Percentiles rank a stretch among this genome's conserved stretches.
Evolutionary conservation across 805 yeast genomes (phyloP).

Genomic region (Allodekkera sacchari): DNA sequence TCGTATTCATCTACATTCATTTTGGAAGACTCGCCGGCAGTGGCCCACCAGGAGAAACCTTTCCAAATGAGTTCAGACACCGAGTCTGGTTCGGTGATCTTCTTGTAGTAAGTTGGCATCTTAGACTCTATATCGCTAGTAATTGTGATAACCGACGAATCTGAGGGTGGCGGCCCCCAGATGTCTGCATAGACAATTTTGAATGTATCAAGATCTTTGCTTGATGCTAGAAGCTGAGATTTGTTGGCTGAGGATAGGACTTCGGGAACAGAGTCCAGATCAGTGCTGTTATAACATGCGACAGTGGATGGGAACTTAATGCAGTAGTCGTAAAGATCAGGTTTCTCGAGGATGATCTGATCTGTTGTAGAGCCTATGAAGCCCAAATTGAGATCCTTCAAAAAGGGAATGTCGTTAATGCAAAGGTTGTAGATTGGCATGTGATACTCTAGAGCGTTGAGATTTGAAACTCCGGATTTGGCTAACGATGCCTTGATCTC

Average conservation of each 20-base stretch:
- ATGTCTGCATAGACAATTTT: constrained; percentile 19
- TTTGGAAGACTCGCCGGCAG: constrained; percentile 59
- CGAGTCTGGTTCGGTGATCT: constrained; percentile 36
- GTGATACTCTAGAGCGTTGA: constrained; percentile 22
- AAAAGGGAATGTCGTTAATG: constrained; percentile 43
- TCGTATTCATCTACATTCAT: constrained; percentile 30
- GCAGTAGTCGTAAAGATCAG: constrained; percentile 39
- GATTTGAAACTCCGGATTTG: constrained; percentile 16
- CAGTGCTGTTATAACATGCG: too few species aligned
- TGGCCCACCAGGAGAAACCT: constrained; percentile 82
- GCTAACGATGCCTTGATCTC: constrained; percentile 30
- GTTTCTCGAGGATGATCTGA: constrained; percentile 50
- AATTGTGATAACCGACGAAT: neutral
- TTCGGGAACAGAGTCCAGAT: constrained; percentile 10
- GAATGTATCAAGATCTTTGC: constrained; percentile 30
- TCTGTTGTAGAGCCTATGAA: constrained; percentile 62
- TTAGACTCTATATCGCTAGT: neutral
- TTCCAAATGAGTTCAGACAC: constrained; percentile 56
- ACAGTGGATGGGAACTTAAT: constrained; percentile 22
- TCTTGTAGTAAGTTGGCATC: constrained; percentile 11
- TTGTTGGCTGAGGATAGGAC: constrained; percentile 9
- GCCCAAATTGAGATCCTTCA: constrained; percentile 23
- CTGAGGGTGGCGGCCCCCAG: constrained; percentile 2
- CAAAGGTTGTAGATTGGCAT: constrained; percentile 57
- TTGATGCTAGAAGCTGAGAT: constrained; percentile 21